phyloP scores from a whole-genome alignment of 345 rosid species.

The Theobroma cacao region DNA sequence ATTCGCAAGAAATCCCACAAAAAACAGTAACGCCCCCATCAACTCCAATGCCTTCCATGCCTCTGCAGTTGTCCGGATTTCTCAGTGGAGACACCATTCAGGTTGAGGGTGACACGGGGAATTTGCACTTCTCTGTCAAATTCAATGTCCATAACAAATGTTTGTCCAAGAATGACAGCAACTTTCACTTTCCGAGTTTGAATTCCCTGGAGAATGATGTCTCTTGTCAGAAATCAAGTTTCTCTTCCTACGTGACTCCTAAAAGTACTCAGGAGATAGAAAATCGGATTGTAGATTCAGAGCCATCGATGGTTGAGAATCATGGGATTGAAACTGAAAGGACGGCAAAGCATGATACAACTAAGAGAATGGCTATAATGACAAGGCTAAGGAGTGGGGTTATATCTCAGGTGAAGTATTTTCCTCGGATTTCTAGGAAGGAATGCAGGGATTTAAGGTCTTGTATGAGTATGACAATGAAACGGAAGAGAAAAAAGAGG shows the following conservation, averaged over 20 bases:
- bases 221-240: constrained; percentile 4
- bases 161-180: background rate
- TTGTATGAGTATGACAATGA: constrained; percentile 14
- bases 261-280: background rate
- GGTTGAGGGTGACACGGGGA: constrained; percentile 11
- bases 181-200: background rate
- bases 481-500: background rate
- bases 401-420: background rate
- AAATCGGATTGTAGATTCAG: background rate
- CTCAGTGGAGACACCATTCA: constrained; percentile 11
- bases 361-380: background rate
- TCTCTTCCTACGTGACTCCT: constrained; percentile 12
- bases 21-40: background rate
- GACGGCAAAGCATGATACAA: background rate
- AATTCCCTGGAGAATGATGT: background rate
- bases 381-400: constrained; percentile 20
- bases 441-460: background rate
- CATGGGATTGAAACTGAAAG: background rate
- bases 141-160: constrained; percentile 7
- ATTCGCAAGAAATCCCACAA: background rate
- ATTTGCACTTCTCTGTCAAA: constrained; percentile 11
- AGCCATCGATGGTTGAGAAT: background rate
- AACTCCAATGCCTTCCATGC: background rate
- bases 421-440: background rate
- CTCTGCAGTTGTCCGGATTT: constrained; percentile 11